phyloP scores from a whole-genome alignment of 192 early-diverging fungal species.

The Kappamyces sp. region DNA sequence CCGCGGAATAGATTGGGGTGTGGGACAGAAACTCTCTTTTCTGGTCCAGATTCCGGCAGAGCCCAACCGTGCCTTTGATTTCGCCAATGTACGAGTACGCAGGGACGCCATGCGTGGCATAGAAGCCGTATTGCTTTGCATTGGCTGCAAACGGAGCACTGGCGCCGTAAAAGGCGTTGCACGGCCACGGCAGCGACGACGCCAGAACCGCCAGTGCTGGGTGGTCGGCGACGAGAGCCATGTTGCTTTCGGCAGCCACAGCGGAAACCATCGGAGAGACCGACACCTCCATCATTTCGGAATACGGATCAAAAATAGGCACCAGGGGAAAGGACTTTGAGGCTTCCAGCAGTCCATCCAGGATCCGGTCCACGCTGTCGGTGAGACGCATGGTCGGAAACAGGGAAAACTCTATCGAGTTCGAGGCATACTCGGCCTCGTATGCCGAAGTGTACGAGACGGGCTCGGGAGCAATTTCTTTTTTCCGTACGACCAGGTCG shows the following conservation, averaged over 20 bases:
- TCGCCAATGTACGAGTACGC: constrained; percentile 62
- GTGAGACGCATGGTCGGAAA: constrained; percentile 13
- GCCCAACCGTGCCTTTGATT: constrained; percentile 53
- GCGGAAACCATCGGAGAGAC: no score
- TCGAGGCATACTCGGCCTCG: constrained; percentile 14
- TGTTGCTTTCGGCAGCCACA: neutral
- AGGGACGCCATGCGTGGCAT: constrained; percentile 53
- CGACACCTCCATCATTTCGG: no score
- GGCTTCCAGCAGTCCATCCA: neutral
- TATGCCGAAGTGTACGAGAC: neutral
- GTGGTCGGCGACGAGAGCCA: neutral
- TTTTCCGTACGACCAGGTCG: no score
- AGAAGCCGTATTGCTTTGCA: constrained; percentile 48
- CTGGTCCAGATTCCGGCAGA: constrained; percentile 1
- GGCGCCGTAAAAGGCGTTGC: constrained; percentile 21
- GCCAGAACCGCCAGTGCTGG: neutral
- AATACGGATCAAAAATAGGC: no score
- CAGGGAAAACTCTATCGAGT: constrained; percentile 6
- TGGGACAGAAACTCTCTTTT: neutral
- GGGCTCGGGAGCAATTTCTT: no score
- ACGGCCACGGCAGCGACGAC: neutral
- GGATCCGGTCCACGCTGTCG: neutral
- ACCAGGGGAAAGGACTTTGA: constrained; percentile 6
- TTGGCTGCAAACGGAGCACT: constrained; percentile 19
- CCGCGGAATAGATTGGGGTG: neutral